Base-by-base conservation (phyloP, 1,139 yeast species). In the Candida smagusa region DNA sequence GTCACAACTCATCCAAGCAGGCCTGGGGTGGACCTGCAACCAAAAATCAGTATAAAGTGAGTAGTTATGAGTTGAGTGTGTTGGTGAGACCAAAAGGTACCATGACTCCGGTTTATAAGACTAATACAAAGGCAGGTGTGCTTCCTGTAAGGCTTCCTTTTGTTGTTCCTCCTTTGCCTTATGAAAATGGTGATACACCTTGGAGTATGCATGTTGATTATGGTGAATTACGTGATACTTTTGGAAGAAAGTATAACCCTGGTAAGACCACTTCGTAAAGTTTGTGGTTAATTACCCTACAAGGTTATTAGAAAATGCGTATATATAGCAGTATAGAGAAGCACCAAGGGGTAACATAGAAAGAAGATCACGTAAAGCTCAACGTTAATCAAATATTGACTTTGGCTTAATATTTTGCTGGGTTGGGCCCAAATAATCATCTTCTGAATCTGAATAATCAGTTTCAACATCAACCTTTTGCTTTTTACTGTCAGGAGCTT, bases 1-100 rank as follows among this genome's bases (percentile, higher is more conserved):
- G 86, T 41, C 81, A 82, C 30, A 83, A 83, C 51, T 51, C 81
- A 26, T 79, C 86, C 22, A 72, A 73, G 38, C 81, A 77, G 43
- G 89, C 89, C 0, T 82, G 89, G 89, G 90, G 90, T 0, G 42
- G 42, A 4, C 42, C 44, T 2, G 11, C 33, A 5, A 9, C 28
- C 2, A 28, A 24, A 22, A 54, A 54, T 12, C 43, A 46, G 22
- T 68, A 59, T 40, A 54, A 53, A 13, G 54, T 70, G 2, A 45
- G 64, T 8, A 66, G 71, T 56, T 81, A 69, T 53, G 90, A 83
- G 52, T 67, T 79, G 4, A 84, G 89, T 1, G 74, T 83, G 44
- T 16, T 52, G 43, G 12, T 45, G 23, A 56, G 61, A n/a, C 39
- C 42, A 4, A 46, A 45, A 13, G 47, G 38, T 2, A 39, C 41